These are phyloP conservation scores for Candida ortonii DNA, from an alignment of 805 yeast genomes.

Conservation along the genomic window DNA sequence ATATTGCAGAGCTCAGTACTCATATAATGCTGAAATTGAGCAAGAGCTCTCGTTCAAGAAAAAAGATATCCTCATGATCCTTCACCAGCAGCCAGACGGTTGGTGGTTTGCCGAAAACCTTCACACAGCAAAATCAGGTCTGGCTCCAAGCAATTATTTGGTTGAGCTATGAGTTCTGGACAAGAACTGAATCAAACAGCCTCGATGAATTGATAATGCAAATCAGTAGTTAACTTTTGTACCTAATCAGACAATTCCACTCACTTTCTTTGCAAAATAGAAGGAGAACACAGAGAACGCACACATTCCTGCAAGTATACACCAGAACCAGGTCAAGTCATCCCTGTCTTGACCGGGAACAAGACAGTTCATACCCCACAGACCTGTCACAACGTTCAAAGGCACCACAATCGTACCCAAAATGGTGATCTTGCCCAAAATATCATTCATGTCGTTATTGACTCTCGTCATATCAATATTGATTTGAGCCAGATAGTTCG, in stretches of 20 bases:
- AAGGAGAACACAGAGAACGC: constrained; percentile 46
- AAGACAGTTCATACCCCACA: constrained; percentile 98
- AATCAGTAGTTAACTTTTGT: not conserved
- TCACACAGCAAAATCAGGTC: constrained; percentile 45
- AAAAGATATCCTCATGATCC: constrained; percentile 51
- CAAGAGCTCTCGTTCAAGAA: constrained; percentile 60
- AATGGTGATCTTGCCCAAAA: constrained; percentile 86
- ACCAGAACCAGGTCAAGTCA: constrained; percentile 65
- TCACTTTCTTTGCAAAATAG: constrained; percentile 44
- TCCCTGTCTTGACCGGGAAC: constrained; percentile 86
- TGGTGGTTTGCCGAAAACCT: constrained; percentile 72
- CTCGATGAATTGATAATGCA: not conserved
- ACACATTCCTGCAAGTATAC: constrained; percentile 46
- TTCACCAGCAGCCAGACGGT: constrained; percentile 63
- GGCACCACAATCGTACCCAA: constrained; percentile 95
- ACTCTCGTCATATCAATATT: constrained; percentile 97
- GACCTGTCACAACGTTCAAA: constrained; percentile 89
- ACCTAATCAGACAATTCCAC: constrained; percentile 26
- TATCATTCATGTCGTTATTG: constrained; percentile 95
- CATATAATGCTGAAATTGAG: constrained; percentile 56
- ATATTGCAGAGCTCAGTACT: constrained; percentile 54
- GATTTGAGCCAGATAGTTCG: constrained; percentile 93
- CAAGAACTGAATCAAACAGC: too few species aligned
- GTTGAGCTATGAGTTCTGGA: constrained; percentile 31
- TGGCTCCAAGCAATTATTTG: constrained; percentile 63